These are phyloP conservation scores for Erysimum cheiranthoides DNA, from an alignment of 345 rosid genomes.

Conservation along the genomic window DNA sequence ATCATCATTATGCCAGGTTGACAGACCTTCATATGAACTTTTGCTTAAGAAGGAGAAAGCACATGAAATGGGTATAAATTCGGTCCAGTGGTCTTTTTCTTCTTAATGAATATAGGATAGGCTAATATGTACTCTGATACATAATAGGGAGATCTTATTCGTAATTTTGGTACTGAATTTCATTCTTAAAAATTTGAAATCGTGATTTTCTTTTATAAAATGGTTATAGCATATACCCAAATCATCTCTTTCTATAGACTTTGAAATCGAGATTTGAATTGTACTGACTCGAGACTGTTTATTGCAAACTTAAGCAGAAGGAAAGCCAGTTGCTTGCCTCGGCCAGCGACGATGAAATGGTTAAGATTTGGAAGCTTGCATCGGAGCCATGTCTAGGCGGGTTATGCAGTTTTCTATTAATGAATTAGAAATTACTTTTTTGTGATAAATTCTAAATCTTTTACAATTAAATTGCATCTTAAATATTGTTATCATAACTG, in stretches of 20 bases:
- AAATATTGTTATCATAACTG: too few relatives aligned
- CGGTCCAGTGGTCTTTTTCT: slow-evolving; percentile 62
- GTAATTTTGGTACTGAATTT: background rate
- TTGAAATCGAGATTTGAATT: slow-evolving; percentile 19
- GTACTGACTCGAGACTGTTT: background rate
- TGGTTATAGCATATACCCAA: too few relatives aligned
- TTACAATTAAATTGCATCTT: too few relatives aligned
- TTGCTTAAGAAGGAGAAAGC: slow-evolving; percentile 81
- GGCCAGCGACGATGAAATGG: slow-evolving; percentile 73
- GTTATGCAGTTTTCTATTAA: too few relatives aligned
- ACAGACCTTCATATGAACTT: slow-evolving; percentile 63
- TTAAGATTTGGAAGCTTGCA: slow-evolving; percentile 76
- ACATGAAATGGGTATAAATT: slow-evolving; percentile 84
- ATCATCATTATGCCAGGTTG: slow-evolving; percentile 53
- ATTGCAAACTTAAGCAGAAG: slow-evolving; percentile 47
- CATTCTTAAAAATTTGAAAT: background rate
- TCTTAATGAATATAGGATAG: slow-evolving; percentile 3
- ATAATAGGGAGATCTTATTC: background rate
- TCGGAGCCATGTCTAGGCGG: background rate
- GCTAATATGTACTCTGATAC: background rate
- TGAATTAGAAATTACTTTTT: too few relatives aligned
- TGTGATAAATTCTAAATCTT: too few relatives aligned
- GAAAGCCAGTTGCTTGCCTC: slow-evolving; percentile 68
- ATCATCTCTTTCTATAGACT: too few relatives aligned
- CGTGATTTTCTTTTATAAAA: background rate